A percentile compares a stretch with the other conserved stretches of the same genome.
These are phyloP conservation scores for Panellus pusillus DNA, from an alignment of 768 basidiomycete genomes.

Conservation along the genomic window DNA sequence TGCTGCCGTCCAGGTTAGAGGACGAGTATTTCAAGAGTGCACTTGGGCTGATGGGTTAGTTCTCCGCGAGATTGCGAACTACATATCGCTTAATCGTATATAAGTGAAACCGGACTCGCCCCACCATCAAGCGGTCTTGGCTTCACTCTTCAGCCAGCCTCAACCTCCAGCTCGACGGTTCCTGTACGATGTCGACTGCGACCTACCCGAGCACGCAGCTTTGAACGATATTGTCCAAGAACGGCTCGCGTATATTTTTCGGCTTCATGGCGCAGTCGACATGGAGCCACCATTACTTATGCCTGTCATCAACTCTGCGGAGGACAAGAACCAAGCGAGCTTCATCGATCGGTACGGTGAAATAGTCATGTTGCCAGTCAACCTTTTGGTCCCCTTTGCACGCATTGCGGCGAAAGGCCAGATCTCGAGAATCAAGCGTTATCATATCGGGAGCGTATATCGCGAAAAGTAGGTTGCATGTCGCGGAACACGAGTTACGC, in stretches of 20 bases:
- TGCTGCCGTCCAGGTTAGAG: constrained; percentile 76
- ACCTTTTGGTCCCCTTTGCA: constrained; percentile 77
- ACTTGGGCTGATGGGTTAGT: constrained; percentile 69
- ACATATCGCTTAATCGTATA: background rate
- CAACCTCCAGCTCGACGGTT: constrained; percentile 63
- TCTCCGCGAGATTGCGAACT: background rate
- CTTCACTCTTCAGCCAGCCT: constrained; percentile 75
- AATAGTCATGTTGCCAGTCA: constrained; percentile 69
- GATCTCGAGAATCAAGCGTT: constrained; percentile 76
- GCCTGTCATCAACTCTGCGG: constrained; percentile 63
- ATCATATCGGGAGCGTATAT: constrained; percentile 74
- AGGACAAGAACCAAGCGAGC: constrained; percentile 64
- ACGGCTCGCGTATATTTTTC: constrained; percentile 73
- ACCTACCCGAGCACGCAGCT: constrained; percentile 67
- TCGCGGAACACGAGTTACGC: constrained; percentile 1
- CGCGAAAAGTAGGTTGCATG: constrained; percentile 53
- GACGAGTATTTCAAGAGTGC: constrained; percentile 87
- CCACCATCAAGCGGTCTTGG: constrained; percentile 76
- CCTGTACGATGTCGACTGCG: constrained; percentile 72
- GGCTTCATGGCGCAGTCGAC: constrained; percentile 87
- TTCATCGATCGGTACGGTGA: constrained; percentile 84
- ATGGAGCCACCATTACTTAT: constrained; percentile 85
- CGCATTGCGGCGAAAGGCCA: constrained; percentile 71
- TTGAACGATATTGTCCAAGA: constrained; percentile 78
- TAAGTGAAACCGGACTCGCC: constrained; percentile 78